Evolutionary conservation across 345 rosid species (phyloP).

Genomic region (Lumnitzera racemosa): DNA sequence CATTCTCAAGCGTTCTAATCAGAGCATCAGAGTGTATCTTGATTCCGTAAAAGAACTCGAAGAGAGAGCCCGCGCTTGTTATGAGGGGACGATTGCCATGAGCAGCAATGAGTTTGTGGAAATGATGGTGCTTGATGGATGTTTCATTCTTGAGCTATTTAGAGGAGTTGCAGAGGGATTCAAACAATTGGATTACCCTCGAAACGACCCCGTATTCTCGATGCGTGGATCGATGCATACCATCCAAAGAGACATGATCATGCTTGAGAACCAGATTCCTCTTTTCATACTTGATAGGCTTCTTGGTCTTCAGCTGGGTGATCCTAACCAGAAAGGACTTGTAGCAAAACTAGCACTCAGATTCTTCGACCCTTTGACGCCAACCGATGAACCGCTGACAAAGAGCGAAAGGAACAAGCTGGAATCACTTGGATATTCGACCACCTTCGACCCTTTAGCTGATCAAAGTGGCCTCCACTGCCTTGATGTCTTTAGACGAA

Average conservation of each 20-base stretch:
- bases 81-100: slow-evolving; percentile 47
- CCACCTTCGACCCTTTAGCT: slow-evolving; percentile 52
- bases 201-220: slow-evolving; percentile 72
- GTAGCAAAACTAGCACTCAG: slow-evolving; percentile 55
- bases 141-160: slow-evolving; percentile 74
- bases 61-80: slow-evolving; percentile 59
- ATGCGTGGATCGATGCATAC: slow-evolving; percentile 92
- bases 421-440: slow-evolving; percentile 30
- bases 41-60: slow-evolving; percentile 60
- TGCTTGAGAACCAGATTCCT: slow-evolving; percentile 85
- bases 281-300: slow-evolving; percentile 59
- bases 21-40: slow-evolving; percentile 45
- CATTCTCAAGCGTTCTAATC: slow-evolving; percentile 50
- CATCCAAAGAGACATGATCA: slow-evolving; percentile 82
- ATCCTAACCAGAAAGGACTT: slow-evolving; percentile 49
- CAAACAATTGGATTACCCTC: slow-evolving; percentile 52
- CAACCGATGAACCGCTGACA: slow-evolving; percentile 79
- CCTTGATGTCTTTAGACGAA: slow-evolving; percentile 65
- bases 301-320: slow-evolving; percentile 53
- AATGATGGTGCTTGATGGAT: slow-evolving; percentile 86
- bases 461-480: slow-evolving; percentile 64
- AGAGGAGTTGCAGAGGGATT: slow-evolving; percentile 73
- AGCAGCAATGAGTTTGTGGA: slow-evolving; percentile 69
- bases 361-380: slow-evolving; percentile 82
- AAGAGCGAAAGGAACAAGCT: slow-evolving; percentile 39